A percentile compares a stretch with the other conserved stretches of the same genome.
Conservation (phyloP, 176 grass and related monocot genomes). For the Dendrocalamus sinicus region DNA sequence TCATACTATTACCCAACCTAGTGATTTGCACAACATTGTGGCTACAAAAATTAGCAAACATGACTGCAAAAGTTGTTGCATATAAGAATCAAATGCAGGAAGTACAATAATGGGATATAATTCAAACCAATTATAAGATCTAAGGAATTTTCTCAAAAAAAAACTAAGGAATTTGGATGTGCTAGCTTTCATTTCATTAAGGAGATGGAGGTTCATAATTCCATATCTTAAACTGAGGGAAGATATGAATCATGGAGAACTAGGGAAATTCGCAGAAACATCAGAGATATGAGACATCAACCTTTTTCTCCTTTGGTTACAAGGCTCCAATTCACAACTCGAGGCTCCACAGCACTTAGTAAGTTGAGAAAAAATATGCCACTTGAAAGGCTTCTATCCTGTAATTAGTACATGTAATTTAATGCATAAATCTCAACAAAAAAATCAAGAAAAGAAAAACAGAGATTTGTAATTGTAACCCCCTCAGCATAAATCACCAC, state of each 20-base stretch:
- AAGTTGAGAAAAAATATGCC: conserved; percentile 94
- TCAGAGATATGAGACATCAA: conserved; percentile 33
- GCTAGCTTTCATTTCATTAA: conserved; percentile 10
- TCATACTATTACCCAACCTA: background rate
- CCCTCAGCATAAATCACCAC: background rate
- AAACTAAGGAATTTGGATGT: background rate
- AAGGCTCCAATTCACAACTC: conserved; percentile 94
- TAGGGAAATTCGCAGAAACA: background rate
- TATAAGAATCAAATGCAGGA: conserved; percentile 11
- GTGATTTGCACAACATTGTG: conserved; percentile 24
- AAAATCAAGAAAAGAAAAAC: conserved; percentile 2
- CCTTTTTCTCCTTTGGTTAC: conserved; percentile 91
- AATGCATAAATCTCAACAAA: conserved; percentile 4
- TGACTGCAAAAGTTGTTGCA: background rate
- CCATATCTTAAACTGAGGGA: background rate
- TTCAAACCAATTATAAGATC: background rate
- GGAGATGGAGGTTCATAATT: conserved; percentile 22
- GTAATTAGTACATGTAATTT: conserved; percentile 35
- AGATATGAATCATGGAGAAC: background rate
- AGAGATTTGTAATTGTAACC: background rate
- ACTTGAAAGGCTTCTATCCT: conserved; percentile 97
- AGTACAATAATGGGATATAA: background rate
- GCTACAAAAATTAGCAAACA: background rate
- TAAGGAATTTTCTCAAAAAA: background rate
- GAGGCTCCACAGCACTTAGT: conserved; percentile 76